A percentile compares a stretch with the other conserved stretches of the same genome.
Conservation (phyloP, 2,329 filamentous ascomycete species). For the Ophiostoma sp. region DNA sequence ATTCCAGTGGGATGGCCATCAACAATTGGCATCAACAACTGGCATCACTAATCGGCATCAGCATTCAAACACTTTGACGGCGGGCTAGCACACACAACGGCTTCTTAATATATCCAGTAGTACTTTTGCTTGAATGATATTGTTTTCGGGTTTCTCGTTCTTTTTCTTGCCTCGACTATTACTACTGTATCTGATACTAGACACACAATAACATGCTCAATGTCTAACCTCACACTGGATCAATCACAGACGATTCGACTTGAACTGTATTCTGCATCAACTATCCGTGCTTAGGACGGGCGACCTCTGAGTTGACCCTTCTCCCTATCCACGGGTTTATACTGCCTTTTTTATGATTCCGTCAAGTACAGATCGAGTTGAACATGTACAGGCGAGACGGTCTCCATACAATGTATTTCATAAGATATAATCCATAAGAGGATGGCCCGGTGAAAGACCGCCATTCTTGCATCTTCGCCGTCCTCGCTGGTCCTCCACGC, state of each 20-base stretch:
- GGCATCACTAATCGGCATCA: background rate
- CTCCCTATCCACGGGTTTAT: background rate
- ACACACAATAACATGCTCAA: no score
- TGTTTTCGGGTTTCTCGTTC: background rate
- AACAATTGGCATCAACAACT: no score
- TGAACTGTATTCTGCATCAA: no score
- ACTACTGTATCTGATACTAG: background rate
- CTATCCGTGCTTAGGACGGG: no score
- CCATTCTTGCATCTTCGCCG: background rate
- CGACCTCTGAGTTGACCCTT: no score
- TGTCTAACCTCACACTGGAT: no score
- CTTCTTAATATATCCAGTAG: background rate
- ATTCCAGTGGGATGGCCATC: background rate
- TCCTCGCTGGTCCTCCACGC: background rate
- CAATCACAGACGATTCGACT: no score
- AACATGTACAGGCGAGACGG: background rate
- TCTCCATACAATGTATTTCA: no score
- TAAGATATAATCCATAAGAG: background rate
- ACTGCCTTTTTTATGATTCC: background rate
- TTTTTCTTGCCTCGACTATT: background rate
- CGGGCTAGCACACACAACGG: background rate
- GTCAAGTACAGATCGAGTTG: background rate
- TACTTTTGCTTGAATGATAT: constrained; percentile 2
- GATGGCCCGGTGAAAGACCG: constrained; percentile 3
- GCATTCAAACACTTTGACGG: background rate